Evolutionary conservation across 192 early-diverging fungal species (phyloP).

Genomic region (Coemansia sp.): DNA sequence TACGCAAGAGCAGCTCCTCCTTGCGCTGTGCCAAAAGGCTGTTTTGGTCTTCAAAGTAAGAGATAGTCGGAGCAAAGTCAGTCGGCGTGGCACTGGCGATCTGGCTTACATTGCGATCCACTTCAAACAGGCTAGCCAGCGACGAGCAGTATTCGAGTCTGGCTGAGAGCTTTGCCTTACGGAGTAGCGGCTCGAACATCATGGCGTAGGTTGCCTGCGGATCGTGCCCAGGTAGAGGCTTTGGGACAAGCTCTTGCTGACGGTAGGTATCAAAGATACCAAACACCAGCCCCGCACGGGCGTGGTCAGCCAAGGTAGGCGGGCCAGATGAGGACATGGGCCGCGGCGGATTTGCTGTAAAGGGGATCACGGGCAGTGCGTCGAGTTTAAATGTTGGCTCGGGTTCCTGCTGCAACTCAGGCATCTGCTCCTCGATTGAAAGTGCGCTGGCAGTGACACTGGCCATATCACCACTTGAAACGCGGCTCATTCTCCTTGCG

Average conservation of each 20-base stretch:
- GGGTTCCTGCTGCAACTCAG: background rate
- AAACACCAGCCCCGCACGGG: conserved; percentile 44
- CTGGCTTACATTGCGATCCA: conserved; percentile 37
- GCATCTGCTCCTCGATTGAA: conserved; percentile 7
- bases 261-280: conserved; percentile 33
- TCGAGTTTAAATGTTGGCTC: conserved; percentile 26
- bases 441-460: background rate
- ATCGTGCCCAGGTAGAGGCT: background rate
- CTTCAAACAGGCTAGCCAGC: conserved; percentile 41
- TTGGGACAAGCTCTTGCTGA: conserved; percentile 24
- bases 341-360: background rate
- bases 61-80: conserved; percentile 9
- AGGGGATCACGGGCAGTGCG: conserved; percentile 28
- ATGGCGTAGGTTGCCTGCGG: conserved; percentile 15
- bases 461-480: background rate
- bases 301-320: conserved; percentile 28
- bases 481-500: background rate
- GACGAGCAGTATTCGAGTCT: conserved; percentile 49
- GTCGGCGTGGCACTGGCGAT: conserved; percentile 14
- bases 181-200: conserved; percentile 37
- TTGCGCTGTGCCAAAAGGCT: conserved; percentile 21
- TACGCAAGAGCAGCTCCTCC: conserved; percentile 36
- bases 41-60: conserved; percentile 40
- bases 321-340: background rate
- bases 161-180: conserved; percentile 43